Base-by-base conservation (phyloP, 495 filamentous ascomycete genomes). In the Hypoxylon fragiforme region DNA sequence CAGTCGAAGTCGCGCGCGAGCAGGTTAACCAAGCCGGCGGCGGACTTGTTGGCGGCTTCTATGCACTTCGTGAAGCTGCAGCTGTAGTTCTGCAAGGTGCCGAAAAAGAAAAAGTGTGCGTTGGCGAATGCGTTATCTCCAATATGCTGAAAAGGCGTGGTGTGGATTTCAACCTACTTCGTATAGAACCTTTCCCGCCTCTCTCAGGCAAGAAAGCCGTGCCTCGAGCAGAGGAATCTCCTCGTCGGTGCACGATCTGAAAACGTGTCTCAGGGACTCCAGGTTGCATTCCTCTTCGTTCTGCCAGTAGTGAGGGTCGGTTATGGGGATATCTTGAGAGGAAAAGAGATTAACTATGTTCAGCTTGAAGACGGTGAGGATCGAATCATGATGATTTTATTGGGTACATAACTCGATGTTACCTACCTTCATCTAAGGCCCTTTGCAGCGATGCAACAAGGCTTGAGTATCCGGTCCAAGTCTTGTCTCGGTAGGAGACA, bases 381-480 rank as follows among this genome's bases (percentile, higher is more conserved):
- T n/a, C n/a, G n/a, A n/a, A n/a, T n/a, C n/a, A n/a, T n/a, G n/a
- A n/a, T n/a, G n/a, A n/a, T n/a, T n/a, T n/a, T n/a, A n/a, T n/a
- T n/a, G n/a, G n/a, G n/a, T n/a, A n/a, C n/a, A n/a, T n/a, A n/a
- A n/a, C n/a, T n/a, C n/a, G n/a, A n/a, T 31, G 14, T 24, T 18
- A 70, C 75, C 55, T 61, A 87, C 89, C 88, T 77, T 97, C 92
- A 50, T 97, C 94, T 35, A 97, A 70, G 7, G 91, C 94, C 62
- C 95, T 78, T 67, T 88, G 87, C 63, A 99, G 67, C 14, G 84
- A 81, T 35, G 95, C 94, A 20, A 97, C 89, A 46, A 98, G 72
- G 66, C 91, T 96, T 87, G 89, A 96, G 64, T 98, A 98, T 20
- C 94, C 94, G 1, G 91, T 96, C 88, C 89, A 96, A 45, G 70